Evolutionary conservation across 2,329 filamentous ascomycete species (phyloP).

Genomic region (Daldinia sp.): DNA sequence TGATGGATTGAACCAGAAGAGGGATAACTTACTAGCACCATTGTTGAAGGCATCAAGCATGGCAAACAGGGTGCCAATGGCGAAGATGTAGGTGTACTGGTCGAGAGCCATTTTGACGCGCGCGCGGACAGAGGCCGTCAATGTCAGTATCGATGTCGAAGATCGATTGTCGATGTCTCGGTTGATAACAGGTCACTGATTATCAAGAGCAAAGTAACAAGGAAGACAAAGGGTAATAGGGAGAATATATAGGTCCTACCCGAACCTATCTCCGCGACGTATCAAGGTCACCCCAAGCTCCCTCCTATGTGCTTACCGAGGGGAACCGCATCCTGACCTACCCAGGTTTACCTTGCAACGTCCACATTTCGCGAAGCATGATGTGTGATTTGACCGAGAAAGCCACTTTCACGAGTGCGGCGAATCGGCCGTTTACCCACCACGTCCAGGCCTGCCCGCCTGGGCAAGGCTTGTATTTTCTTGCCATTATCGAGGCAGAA

Average conservation of each 20-base stretch:
- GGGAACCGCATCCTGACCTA: not conserved
- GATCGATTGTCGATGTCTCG: constrained; percentile 9
- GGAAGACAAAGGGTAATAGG: constrained; percentile 25
- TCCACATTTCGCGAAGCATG: constrained; percentile 18
- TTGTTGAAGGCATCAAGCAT: constrained; percentile 83
- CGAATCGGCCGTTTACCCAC: constrained; percentile 19
- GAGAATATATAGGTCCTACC: constrained; percentile 36
- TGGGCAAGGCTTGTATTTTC: constrained; percentile 29
- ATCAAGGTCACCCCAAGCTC: constrained; percentile 2
- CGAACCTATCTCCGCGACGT: constrained; percentile 16
- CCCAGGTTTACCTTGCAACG: constrained; percentile 16
- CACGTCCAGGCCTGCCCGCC: constrained; percentile 22
- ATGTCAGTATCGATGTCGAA: constrained; percentile 15
- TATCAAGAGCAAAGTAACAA: constrained; percentile 21
- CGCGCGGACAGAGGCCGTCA: constrained; percentile 12
- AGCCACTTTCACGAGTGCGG: constrained; percentile 23
- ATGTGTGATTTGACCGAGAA: constrained; percentile 21
- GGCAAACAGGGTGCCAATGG: constrained; percentile 80
- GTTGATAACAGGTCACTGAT: constrained; percentile 9
- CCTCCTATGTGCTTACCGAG: constrained; percentile 32
- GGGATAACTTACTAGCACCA: constrained; percentile 73
- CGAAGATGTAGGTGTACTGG: constrained; percentile 78
- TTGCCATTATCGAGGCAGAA: constrained; percentile 29
- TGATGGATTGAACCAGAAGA: not conserved
- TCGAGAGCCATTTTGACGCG: constrained; percentile 66